A percentile compares a stretch with the other conserved stretches of the same genome.
phyloP scores from a whole-genome alignment of 345 rosid species.

The Syzygium jambos region DNA sequence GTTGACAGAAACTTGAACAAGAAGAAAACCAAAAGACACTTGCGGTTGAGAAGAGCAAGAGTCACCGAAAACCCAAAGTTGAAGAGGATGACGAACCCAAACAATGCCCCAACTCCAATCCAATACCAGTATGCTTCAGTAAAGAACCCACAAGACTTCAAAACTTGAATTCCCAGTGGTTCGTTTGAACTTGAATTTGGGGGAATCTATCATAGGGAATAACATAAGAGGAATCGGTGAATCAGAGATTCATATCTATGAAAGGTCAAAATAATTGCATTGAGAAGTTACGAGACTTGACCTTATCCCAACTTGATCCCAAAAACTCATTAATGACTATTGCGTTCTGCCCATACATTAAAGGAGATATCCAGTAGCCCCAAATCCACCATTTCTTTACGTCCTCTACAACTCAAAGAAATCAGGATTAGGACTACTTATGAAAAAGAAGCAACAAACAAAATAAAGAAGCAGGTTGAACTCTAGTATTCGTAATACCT shows the following conservation, averaged over 20 bases:
- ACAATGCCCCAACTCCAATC: conserved; percentile 34
- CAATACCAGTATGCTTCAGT: conserved; percentile 38
- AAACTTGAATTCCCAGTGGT: conserved; percentile 32
- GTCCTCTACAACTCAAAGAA: conserved; percentile 19
- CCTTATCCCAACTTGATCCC: conserved; percentile 42
- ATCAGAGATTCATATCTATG: neutral
- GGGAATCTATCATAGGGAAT: neutral
- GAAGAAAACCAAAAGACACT: conserved; percentile 2
- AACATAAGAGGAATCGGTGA: neutral
- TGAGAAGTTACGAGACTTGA: conserved; percentile 1
- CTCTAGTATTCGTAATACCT: conserved; percentile 2
- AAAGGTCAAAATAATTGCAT: neutral
- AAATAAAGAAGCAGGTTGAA: neutral
- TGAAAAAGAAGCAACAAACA: neutral
- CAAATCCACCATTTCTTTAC: conserved; percentile 55
- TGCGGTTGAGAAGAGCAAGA: conserved; percentile 32
- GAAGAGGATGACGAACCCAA: conserved; percentile 27
- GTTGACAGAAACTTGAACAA: neutral
- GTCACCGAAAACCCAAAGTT: conserved; percentile 22
- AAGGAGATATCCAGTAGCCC: conserved; percentile 55
- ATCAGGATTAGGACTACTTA: neutral
- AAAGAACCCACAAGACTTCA: conserved; percentile 31
- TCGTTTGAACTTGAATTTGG: conserved; percentile 1
- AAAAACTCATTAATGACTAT: conserved; percentile 43
- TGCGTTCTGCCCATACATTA: conserved; percentile 61